phyloP scores from a whole-genome alignment of 805 yeast species.

The Wickerhamiella australiensis region DNA sequence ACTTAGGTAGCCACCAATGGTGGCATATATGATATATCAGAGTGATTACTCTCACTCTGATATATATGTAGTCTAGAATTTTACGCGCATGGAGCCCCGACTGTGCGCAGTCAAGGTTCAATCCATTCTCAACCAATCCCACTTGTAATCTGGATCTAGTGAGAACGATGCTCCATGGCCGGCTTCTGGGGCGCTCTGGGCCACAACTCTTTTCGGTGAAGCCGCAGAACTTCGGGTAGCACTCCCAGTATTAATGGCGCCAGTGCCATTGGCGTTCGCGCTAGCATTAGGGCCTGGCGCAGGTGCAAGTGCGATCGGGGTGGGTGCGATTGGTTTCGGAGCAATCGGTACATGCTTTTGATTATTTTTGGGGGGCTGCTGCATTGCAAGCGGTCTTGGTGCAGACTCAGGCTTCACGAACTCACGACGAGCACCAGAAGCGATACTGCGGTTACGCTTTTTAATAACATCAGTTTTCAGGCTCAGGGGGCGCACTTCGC shows the following conservation, averaged over 20 bases:
- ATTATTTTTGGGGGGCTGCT: neutral
- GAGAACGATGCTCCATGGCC: neutral
- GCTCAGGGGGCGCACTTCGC: conserved; percentile 90
- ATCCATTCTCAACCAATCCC: conserved; percentile 14
- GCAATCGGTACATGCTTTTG: conserved; percentile 13
- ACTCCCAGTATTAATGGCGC: neutral
- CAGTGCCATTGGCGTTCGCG: neutral
- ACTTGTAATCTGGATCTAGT: conserved; percentile 7
- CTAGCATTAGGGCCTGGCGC: neutral
- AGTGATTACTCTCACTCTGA: no score
- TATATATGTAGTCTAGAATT: neutral
- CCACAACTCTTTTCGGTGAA: neutral
- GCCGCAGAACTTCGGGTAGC: neutral
- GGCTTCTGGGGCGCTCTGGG: neutral
- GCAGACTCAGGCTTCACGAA: neutral
- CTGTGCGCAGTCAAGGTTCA: neutral
- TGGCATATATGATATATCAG: no score
- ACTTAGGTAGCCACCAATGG: neutral
- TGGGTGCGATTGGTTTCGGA: conserved; percentile 9
- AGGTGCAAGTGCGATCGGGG: neutral
- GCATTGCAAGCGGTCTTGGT: neutral
- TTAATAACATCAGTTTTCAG: conserved; percentile 87
- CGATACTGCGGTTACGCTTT: conserved; percentile 58
- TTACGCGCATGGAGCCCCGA: no score
- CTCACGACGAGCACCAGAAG: conserved; percentile 5